Evolutionary conservation across 495 filamentous ascomycete species (phyloP), one percentile per base, ranked within the genome.

Genomic region (Penicillium flavigenum): DNA sequence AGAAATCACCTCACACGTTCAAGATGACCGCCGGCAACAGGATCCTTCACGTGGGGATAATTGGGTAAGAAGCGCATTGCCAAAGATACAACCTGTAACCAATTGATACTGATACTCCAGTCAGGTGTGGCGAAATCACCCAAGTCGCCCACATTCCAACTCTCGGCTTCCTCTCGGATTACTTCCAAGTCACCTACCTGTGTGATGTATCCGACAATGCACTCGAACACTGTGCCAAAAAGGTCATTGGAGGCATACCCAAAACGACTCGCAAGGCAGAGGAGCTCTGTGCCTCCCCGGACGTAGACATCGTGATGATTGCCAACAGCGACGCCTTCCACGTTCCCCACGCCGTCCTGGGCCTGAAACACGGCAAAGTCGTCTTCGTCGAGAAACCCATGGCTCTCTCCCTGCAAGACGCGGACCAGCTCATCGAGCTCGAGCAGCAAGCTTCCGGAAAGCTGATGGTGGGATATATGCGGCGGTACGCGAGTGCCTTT

Each of bases 381-480:
- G 71, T 70, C 43, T 66, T 81, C 12, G 56, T 80, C 20, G 79
- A 81, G 58, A 81, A 81, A 63, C 79, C 79, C 9, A 53, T 79
- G 47, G 63, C 79, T 22, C 56, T 73, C 27, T 62, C 46, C 12
- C 34, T 59, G 7, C 54, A 51, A 1, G 70, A 66, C 20, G 65
- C 66, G 10, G 41, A 74, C 10, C n/a, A 22, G 3, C 61, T 79
- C 29, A 59, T 68, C 12, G 65, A 63, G 20, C 73, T 71, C 4
- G 75, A 77, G 47, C 63, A 67, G 26, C 41, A 56, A 11, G 58
- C 70, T 5, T 57, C 56, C 1, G 71, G 57, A 9, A 67, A 54
- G 24, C 64, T 80, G 10, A 73, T 81, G 55, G 75, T 81, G 2
- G 79, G 78, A 0, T 75, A 75, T 47, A 79, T 79, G 77, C 59